These are phyloP conservation scores for Jacaranda mimosifolia DNA, from an alignment of 257 asterid genomes.

Conservation along the genomic window DNA sequence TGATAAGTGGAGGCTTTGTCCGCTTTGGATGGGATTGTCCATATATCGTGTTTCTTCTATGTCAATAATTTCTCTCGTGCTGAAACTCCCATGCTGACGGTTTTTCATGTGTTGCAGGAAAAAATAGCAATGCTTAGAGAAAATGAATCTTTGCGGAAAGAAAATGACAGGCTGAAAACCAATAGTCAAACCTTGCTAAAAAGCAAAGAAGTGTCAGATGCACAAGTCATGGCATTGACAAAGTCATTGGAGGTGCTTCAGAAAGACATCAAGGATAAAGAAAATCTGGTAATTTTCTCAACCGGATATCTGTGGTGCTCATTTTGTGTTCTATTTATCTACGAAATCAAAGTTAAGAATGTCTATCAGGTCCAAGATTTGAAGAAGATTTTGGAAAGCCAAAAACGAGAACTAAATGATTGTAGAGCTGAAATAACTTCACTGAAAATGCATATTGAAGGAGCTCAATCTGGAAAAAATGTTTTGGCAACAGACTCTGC, in stretches of 20 bases:
- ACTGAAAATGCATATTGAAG: conserved; percentile 86
- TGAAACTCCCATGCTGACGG: conserved; percentile 35
- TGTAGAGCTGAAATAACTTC: conserved; percentile 98
- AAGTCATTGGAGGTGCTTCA: conserved; percentile 86
- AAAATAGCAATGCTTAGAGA: conserved; percentile 80
- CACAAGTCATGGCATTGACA: conserved; percentile 67
- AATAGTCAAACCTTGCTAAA: conserved; percentile 65
- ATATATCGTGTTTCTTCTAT: conserved; percentile 20
- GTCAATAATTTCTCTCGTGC: conserved; percentile 15
- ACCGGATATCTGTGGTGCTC: conserved; percentile 2
- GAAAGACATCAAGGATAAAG: conserved; percentile 92
- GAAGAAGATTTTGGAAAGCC: conserved; percentile 77
- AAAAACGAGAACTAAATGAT: conserved; percentile 81
- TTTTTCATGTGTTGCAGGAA: conserved; percentile 65
- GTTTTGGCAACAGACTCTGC: conserved; percentile 49
- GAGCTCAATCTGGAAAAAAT: conserved; percentile 63
- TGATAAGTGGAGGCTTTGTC: not conserved
- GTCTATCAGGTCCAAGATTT: conserved; percentile 74
- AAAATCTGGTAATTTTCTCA: conserved; percentile 56
- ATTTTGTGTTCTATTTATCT: conserved; percentile 25
- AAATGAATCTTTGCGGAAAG: conserved; percentile 72
- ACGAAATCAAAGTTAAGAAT: conserved; percentile 22
- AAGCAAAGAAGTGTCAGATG: conserved; percentile 76
- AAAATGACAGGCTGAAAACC: conserved; percentile 73
- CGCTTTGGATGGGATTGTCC: conserved; percentile 16